Percentiles rank a stretch among this genome's conserved stretches.
These are phyloP conservation scores for Lecanosticta acicola DNA, from an alignment of 2,329 filamentous ascomycete genomes.

Conservation along the genomic window DNA sequence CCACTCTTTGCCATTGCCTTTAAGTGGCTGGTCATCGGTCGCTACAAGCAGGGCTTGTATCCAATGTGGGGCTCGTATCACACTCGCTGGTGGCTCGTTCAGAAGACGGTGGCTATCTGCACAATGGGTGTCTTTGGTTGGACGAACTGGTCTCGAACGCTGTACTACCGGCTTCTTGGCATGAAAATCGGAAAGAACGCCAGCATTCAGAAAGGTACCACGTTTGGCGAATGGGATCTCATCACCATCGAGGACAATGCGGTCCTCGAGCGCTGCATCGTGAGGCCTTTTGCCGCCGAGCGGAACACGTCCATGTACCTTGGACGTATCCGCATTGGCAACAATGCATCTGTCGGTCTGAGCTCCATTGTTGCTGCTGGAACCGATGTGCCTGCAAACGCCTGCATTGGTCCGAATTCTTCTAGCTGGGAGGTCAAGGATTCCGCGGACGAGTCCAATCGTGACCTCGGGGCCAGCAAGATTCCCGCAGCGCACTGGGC, in stretches of 20 bases:
- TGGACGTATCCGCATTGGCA: slow-evolving; percentile 47
- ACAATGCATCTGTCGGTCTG: slow-evolving; percentile 44
- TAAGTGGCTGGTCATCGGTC: slow-evolving; percentile 54
- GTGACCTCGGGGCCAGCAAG: slow-evolving; percentile 38
- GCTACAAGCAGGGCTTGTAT: slow-evolving; percentile 49
- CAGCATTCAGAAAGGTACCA: slow-evolving; percentile 39
- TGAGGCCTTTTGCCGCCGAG: slow-evolving; percentile 52
- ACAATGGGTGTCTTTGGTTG: slow-evolving; percentile 44
- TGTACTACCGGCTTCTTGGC: slow-evolving; percentile 50
- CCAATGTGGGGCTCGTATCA: slow-evolving; percentile 58
- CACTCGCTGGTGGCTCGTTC: slow-evolving; percentile 54
- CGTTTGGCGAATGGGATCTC: slow-evolving; percentile 53
- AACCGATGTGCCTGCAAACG: slow-evolving; percentile 43
- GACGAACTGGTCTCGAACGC: slow-evolving; percentile 36
- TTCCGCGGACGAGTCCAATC: slow-evolving; percentile 42
- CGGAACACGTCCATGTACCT: slow-evolving; percentile 56
- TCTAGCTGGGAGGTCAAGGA: slow-evolving; percentile 53
- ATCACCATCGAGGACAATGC: slow-evolving; percentile 50
- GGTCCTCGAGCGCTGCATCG: slow-evolving; percentile 44
- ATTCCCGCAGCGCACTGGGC: slow-evolving; percentile 44
- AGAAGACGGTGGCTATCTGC: slow-evolving; percentile 49
- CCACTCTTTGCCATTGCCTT: slow-evolving; percentile 47
- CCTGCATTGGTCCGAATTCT: slow-evolving; percentile 53
- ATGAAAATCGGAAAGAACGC: slow-evolving; percentile 51
- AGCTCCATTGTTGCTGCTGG: slow-evolving; percentile 50